phyloP scores from a whole-genome alignment of 2,329 filamentous ascomycete genomes.

The Coleophoma cylindrospora region DNA sequence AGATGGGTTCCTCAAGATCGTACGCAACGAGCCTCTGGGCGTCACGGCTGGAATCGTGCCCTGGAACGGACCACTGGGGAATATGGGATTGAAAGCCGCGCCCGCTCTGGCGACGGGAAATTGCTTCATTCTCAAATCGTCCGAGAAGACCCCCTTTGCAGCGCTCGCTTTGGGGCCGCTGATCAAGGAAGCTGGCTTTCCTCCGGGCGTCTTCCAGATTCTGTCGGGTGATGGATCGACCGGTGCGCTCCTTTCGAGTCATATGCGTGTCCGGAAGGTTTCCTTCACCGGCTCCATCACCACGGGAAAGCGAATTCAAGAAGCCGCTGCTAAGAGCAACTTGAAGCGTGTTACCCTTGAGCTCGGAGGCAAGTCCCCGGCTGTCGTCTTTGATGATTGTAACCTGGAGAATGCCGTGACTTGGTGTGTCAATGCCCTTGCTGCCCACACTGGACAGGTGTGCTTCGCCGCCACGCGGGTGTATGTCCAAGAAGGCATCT shows the following conservation, averaged over 20 bases:
- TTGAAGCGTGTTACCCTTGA: constrained; percentile 37
- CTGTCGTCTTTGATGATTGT: constrained; percentile 37
- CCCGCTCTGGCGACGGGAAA: constrained; percentile 57
- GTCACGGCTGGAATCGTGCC: constrained; percentile 51
- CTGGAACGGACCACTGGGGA: constrained; percentile 48
- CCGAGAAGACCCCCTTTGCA: constrained; percentile 55
- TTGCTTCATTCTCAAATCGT: constrained; percentile 55
- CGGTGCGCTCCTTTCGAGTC: constrained; percentile 29
- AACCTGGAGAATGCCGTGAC: constrained; percentile 42
- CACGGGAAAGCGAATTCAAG: constrained; percentile 33
- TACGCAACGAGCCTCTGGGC: constrained; percentile 33
- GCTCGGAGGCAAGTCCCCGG: constrained; percentile 37
- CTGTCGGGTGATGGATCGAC: constrained; percentile 33
- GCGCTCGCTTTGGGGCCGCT: constrained; percentile 39
- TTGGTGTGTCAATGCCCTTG: constrained; percentile 40
- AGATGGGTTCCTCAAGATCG: constrained; percentile 38
- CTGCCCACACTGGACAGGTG: constrained; percentile 69
- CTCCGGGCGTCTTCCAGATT: constrained; percentile 35
- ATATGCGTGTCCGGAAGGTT: constrained; percentile 33
- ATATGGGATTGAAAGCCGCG: constrained; percentile 48
- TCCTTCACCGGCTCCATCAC: constrained; percentile 34
- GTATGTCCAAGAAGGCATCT: constrained; percentile 58
- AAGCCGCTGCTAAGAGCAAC: constrained; percentile 33
- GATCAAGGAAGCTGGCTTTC: constrained; percentile 21
- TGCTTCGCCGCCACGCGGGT: constrained; percentile 71